Evolutionary conservation across 192 early-diverging fungal genomes (phyloP).

Genomic region (Phlyctochytrium arcticum): DNA sequence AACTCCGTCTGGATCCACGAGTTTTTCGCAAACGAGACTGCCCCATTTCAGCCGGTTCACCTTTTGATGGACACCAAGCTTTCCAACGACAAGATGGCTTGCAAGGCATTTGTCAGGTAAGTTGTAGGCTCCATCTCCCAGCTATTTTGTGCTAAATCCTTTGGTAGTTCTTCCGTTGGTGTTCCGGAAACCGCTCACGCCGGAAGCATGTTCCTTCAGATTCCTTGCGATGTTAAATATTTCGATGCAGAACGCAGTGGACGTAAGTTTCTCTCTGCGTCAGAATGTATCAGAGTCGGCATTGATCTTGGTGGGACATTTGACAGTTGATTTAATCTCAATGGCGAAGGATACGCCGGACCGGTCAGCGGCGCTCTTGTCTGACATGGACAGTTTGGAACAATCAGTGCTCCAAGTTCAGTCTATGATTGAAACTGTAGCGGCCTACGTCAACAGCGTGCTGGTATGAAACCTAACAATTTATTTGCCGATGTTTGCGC

Average conservation of each 20-base stretch:
- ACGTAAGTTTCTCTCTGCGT: slow-evolving; percentile 12
- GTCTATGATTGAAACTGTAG: slow-evolving; percentile 79
- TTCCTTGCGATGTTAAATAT: slow-evolving; percentile 86
- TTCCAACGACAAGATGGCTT: slow-evolving; percentile 21
- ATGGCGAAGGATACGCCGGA: slow-evolving; percentile 52
- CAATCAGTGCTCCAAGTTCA: slow-evolving; percentile 69
- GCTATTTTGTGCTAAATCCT: background rate
- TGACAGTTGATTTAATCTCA: slow-evolving; percentile 64
- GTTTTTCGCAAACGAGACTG: slow-evolving; percentile 63
- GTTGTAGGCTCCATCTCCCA: background rate
- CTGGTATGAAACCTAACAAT: slow-evolving; percentile 39
- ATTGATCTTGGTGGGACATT: background rate
- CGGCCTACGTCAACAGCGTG: slow-evolving; percentile 74
- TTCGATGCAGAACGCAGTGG: slow-evolving; percentile 86
- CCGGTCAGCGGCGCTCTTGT: slow-evolving; percentile 56
- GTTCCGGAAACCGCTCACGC: slow-evolving; percentile 69
- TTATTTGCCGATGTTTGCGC: background rate
- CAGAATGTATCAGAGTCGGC: background rate
- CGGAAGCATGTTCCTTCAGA: slow-evolving; percentile 75
- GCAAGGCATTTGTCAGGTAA: slow-evolving; percentile 14
- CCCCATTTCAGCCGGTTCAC: slow-evolving; percentile 74
- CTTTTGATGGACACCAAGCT: slow-evolving; percentile 80
- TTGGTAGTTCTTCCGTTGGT: slow-evolving; percentile 69
- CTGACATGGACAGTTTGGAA: slow-evolving; percentile 92
- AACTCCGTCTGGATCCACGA: slow-evolving; percentile 43